A percentile compares a stretch with the other conserved stretches of the same genome.
Conservation (phyloP, 257 asterid genomes). For the Forsythia suspensa region DNA sequence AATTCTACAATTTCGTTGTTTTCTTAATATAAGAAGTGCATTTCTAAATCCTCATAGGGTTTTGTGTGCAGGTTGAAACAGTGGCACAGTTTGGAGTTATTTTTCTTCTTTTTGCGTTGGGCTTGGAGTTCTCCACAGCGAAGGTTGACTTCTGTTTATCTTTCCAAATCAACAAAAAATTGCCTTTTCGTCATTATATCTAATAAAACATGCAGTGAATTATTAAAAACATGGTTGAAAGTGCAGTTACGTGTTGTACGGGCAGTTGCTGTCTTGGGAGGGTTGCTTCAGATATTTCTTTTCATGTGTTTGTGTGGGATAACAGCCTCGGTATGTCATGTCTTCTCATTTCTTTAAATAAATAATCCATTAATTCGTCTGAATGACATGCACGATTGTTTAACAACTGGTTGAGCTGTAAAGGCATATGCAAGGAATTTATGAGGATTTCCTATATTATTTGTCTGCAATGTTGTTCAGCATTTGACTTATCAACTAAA, state of each 20-base stretch:
- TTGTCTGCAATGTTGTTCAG: conserved; percentile 10
- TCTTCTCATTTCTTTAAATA: conserved; percentile 19
- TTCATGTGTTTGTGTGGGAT: conserved; percentile 88
- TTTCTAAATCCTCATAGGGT: not conserved
- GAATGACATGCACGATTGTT: not conserved
- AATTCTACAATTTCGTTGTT: not conserved
- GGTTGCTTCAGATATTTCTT: conserved; percentile 77
- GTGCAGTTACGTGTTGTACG: conserved; percentile 81
- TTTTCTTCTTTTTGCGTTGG: conserved; percentile 86
- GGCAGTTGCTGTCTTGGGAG: conserved; percentile 80
- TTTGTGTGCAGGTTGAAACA: conserved; percentile 71
- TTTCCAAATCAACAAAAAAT: conserved; percentile 7
- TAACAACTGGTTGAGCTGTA: not conserved
- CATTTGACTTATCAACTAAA: not conserved
- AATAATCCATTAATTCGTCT: conserved; percentile 9
- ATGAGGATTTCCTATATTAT: conserved; percentile 8
- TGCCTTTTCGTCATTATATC: conserved; percentile 10
- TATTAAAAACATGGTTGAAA: conserved; percentile 5
- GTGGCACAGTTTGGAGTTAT: conserved; percentile 91
- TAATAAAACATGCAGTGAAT: conserved; percentile 8
- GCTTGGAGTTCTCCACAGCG: conserved; percentile 81
- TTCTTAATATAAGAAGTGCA: not conserved
- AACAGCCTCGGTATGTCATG: conserved; percentile 60
- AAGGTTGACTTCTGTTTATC: conserved; percentile 51
- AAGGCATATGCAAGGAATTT: not conserved